These are phyloP conservation scores for Magnusiomyces starmeri DNA, from an alignment of 1,139 yeast species.

Conservation along the genomic window DNA sequence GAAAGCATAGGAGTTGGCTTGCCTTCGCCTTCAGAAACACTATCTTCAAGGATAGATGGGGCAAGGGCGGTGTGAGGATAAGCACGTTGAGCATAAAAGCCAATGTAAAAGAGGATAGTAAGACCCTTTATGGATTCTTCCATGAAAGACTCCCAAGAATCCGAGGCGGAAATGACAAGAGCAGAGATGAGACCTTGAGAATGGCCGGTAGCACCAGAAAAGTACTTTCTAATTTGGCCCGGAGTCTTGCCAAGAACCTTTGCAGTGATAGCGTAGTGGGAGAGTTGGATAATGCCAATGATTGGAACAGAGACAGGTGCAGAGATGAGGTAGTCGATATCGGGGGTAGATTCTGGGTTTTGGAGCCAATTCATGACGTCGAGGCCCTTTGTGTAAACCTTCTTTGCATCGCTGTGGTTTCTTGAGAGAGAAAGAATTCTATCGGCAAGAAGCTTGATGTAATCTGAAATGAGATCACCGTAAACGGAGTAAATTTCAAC, in stretches of 20 bases:
- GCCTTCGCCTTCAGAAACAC: conserved; percentile 92
- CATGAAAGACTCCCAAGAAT: conserved; percentile 78
- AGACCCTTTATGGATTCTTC: conserved; percentile 69
- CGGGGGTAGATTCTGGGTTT: conserved; percentile 80
- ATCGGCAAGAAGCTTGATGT: conserved; percentile 61
- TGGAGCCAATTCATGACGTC: conserved; percentile 83
- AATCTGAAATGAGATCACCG: conserved; percentile 65
- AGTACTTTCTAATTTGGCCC: conserved; percentile 67
- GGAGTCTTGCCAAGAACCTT: conserved; percentile 81
- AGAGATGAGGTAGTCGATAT: conserved; percentile 75
- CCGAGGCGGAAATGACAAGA: conserved; percentile 78
- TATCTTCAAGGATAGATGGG: conserved; percentile 88
- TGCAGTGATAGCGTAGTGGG: conserved; percentile 86
- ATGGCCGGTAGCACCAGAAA: conserved; percentile 92
- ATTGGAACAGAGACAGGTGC: conserved; percentile 95
- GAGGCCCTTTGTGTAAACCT: conserved; percentile 89
- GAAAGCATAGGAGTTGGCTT: conserved; percentile 97
- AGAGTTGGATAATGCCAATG: conserved; percentile 89
- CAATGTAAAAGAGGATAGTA: conserved; percentile 82
- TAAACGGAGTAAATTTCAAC: conserved; percentile 76
- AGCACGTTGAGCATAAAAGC: conserved; percentile 81
- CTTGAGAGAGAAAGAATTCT: conserved; percentile 63
- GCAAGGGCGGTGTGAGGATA: conserved; percentile 94
- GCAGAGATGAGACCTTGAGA: conserved; percentile 97
- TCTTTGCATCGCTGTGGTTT: conserved; percentile 70